Base-by-base conservation (phyloP, 2,329 filamentous ascomycete genomes). In the Fusarium liriodendri region DNA sequence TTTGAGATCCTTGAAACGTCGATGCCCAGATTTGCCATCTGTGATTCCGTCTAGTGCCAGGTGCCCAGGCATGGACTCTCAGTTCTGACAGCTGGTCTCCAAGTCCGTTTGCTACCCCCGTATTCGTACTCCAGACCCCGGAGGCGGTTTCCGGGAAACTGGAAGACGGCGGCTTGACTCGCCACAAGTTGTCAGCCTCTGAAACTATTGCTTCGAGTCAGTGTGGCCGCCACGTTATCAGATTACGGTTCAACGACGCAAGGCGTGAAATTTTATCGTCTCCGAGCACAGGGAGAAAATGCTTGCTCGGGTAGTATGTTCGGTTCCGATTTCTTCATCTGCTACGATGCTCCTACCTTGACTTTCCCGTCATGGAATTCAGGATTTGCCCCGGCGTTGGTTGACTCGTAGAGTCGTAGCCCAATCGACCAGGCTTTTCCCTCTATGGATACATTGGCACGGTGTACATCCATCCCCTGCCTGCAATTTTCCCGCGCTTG, bases 91-190 rank as follows among this genome's bases (percentile, higher is more conserved):
- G 55, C 55, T 27, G 14, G 32, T 20, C 22, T 58, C 14, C 33
- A 58, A 37, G 5, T 38, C 32, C 58, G 40, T n/a, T 42, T 11
- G 29, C 6, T 42, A 40, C 64, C 55, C 45, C 32, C 29, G 59
- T 71, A 73, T 75, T 75, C 58, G 66, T 71, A 71, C 72, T 64
- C 62, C 60, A 27, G 65, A 32, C 42, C 61, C 66, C 50, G 54
- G 55, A 52, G 45, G 27, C 25, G 25, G 32, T 55, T 63, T 45
- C 61, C 42, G 57, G 38, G 27, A 47, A 57, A 25, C 45, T 64
- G 40, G 40, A 50, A 61, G 45, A 62, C 18, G 37, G 32, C 22
- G 45, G 57, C 58, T 69, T 65, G 57, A 73, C 70, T 75, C 59
- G 63, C 35, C 32, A 33, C 38, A 27, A 42, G 38, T 35, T 22